Evolutionary conservation across 2,329 filamentous ascomycete species (phyloP).

Genomic region (Colletotrichum australisinense): DNA sequence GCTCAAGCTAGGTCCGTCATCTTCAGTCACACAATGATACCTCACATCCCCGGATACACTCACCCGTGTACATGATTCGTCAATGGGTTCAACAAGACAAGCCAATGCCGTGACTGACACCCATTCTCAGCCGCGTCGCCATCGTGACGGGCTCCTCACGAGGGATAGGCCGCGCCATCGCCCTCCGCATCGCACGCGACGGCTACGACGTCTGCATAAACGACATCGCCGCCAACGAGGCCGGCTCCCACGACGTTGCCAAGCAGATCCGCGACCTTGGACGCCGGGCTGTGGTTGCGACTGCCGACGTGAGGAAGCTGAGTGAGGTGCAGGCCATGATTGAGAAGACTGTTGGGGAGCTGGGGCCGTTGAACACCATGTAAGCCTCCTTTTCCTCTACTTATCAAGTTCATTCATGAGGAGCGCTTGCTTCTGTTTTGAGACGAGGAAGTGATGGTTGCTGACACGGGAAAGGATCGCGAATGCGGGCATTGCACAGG

Average conservation of each 20-base stretch:
- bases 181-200: slow-evolving; percentile 71
- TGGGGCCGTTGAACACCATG: slow-evolving; percentile 62
- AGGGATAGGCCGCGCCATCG: slow-evolving; percentile 69
- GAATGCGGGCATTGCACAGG: slow-evolving; percentile 71
- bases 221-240: slow-evolving; percentile 65
- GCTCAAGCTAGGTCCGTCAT: slow-evolving; percentile 15
- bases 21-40: not conserved
- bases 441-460: slow-evolving; percentile 48
- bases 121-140: slow-evolving; percentile 5
- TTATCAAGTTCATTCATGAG: not conserved
- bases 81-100: not conserved
- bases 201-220: slow-evolving; percentile 76
- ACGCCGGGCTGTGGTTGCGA: slow-evolving; percentile 63
- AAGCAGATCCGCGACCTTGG: slow-evolving; percentile 64
- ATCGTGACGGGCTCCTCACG: slow-evolving; percentile 30
- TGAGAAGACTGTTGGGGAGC: slow-evolving; percentile 58
- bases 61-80: not conserved
- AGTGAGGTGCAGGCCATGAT: slow-evolving; percentile 64
- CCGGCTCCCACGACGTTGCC: slow-evolving; percentile 63
- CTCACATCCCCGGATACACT: not conserved
- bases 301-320: slow-evolving; percentile 71
- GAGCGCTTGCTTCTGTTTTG: fast-evolving
- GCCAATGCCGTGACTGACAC: not conserved
- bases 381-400: not conserved
- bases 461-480: slow-evolving; percentile 53